Conservation (phyloP, 495 filamentous ascomycete species). For the Neurospora tetraspora region DNA sequence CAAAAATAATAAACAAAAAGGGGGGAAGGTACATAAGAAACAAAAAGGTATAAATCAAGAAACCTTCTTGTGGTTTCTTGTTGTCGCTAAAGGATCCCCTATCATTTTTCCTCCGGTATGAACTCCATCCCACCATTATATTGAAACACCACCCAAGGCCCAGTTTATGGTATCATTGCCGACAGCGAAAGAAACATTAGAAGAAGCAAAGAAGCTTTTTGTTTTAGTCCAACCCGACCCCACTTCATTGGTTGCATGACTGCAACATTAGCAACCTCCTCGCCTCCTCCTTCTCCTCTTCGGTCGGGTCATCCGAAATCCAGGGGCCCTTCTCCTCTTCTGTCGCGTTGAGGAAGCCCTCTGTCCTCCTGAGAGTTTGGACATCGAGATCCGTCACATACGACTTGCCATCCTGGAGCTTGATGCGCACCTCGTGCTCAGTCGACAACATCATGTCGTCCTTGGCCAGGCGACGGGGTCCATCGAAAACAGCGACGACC, state of each 20-base stretch:
- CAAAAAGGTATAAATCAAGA: not conserved
- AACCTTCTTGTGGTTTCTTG: not conserved
- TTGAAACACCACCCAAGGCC: not conserved
- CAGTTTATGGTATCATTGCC: not conserved
- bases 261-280: not conserved
- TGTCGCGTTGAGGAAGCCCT: slow-evolving; percentile 66
- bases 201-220: not conserved
- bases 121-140: not conserved
- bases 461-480: slow-evolving; percentile 78
- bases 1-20: not conserved
- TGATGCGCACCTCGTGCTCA: slow-evolving; percentile 86
- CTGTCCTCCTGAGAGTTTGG: slow-evolving; percentile 75
- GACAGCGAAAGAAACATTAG: not conserved
- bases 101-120: not conserved
- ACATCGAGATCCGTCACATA: slow-evolving; percentile 94
- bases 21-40: not conserved
- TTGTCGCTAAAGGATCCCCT: not conserved
- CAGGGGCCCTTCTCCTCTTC: slow-evolving; percentile 79
- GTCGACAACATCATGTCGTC: slow-evolving; percentile 99
- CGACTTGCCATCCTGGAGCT: slow-evolving; percentile 55
- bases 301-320: slow-evolving; percentile 45
- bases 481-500: slow-evolving; percentile 87
- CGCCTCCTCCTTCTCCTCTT: slow-evolving; percentile 29
- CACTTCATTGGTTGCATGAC: not conserved
- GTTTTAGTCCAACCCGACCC: not conserved